A percentile compares a stretch with the other conserved stretches of the same genome.
Evolutionary conservation across 2,329 filamentous ascomycete species (phyloP).

Genomic region (Ophiocordyceps unilateralis): DNA sequence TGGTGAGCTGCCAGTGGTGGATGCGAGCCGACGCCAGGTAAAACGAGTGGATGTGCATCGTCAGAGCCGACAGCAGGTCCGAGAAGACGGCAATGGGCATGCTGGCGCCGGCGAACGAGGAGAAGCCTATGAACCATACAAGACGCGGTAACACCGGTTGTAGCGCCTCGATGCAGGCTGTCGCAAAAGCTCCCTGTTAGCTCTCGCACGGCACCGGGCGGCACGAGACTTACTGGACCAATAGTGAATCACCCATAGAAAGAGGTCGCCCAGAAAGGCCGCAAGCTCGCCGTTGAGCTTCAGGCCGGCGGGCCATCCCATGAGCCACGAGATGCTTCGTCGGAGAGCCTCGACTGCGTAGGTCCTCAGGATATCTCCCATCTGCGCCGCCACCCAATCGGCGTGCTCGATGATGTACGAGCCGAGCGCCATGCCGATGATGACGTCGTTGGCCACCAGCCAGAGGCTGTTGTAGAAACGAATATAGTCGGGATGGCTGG

Average conservation of each 20-base stretch:
- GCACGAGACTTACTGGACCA: conserved; percentile 54
- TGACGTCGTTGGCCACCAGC: conserved; percentile 97
- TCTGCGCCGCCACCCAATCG: conserved; percentile 61
- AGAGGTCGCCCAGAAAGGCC: conserved; percentile 84
- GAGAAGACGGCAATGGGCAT: conserved; percentile 95
- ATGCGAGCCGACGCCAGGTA: conserved; percentile 94
- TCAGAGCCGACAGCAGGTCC: conserved; percentile 78
- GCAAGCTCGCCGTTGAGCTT: conserved; percentile 92
- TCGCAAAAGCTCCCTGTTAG: background rate
- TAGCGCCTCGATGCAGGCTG: conserved; percentile 59
- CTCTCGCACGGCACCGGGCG: too few species aligned
- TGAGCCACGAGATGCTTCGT: conserved; percentile 84
- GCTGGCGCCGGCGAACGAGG: conserved; percentile 86
- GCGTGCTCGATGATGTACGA: conserved; percentile 96
- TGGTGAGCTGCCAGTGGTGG: conserved; percentile 96
- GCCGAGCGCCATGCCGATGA: conserved; percentile 90
- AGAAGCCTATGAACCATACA: conserved; percentile 85
- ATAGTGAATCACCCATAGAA: conserved; percentile 96
- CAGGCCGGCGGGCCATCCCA: conserved; percentile 85
- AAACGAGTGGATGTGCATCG: conserved; percentile 93
- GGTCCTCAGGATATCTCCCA: conserved; percentile 55
- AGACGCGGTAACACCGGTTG: conserved; percentile 69
- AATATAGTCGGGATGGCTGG: conserved; percentile 92
- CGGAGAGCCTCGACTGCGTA: conserved; percentile 84
- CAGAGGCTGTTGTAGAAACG: conserved; percentile 97